These are phyloP conservation scores for Trametes maxima DNA, from an alignment of 768 basidiomycete species.

Conservation along the genomic window DNA sequence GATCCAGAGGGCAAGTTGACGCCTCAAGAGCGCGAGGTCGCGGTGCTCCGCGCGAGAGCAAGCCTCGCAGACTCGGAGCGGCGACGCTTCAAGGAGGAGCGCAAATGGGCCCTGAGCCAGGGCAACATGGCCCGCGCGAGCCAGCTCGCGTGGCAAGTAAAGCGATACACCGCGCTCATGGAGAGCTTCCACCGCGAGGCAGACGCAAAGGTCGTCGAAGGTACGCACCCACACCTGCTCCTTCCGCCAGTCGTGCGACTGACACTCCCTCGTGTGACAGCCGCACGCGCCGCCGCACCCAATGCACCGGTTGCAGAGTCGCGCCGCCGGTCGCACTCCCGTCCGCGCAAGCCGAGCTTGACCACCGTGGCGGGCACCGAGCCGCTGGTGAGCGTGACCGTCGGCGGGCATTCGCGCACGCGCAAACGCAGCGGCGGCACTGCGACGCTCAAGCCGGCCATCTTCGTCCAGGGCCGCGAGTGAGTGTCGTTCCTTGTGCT, in stretches of 20 bases:
- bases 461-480: conserved; percentile 32
- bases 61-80: conserved; percentile 83
- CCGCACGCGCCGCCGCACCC: conserved; percentile 25
- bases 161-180: conserved; percentile 77
- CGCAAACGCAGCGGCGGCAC: conserved; percentile 30
- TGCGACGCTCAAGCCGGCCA: conserved; percentile 28
- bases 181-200: conserved; percentile 82
- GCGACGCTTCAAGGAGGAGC: conserved; percentile 81
- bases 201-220: conserved; percentile 65
- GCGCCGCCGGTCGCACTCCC: conserved; percentile 23
- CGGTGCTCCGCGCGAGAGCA: conserved; percentile 72
- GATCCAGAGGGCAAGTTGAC: conserved; percentile 60
- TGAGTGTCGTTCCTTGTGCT: conserved; percentile 19
- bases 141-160: conserved; percentile 85
- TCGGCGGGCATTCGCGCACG: conserved; percentile 21
- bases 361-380: conserved; percentile 6
- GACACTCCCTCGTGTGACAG: neutral
- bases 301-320: conserved; percentile 13
- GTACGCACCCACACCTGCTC: conserved; percentile 39
- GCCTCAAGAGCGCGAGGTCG: conserved; percentile 74
- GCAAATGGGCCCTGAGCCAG: conserved; percentile 83
- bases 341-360: conserved; percentile 19
- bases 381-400: conserved; percentile 31
- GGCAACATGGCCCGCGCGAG: conserved; percentile 74
- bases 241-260: neutral